These are phyloP conservation scores for Pseudozyma pruni DNA, from an alignment of 1,284 basidiomycete genomes.

Conservation along the genomic window DNA sequence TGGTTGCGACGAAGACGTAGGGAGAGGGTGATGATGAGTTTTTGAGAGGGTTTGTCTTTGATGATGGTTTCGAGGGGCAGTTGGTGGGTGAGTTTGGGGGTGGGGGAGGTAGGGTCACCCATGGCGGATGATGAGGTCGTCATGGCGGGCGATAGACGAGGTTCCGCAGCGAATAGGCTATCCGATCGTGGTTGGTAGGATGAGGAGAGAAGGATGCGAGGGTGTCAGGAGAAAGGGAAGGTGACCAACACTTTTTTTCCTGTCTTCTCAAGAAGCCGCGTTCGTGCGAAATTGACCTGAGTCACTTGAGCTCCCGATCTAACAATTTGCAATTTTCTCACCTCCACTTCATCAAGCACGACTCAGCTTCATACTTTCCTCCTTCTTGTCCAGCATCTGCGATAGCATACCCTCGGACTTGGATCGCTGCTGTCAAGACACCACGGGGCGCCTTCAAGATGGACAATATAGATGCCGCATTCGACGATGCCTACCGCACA, in stretches of 20 bases:
- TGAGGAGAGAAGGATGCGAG: neutral
- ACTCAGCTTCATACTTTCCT: slow-evolving; percentile 17
- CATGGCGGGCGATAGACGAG: slow-evolving; percentile 1
- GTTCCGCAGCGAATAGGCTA: too few relatives aligned
- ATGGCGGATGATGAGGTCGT: neutral
- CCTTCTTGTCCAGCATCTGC: neutral
- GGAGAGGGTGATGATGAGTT: slow-evolving; percentile 49
- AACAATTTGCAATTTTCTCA: neutral
- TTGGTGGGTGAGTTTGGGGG: slow-evolving; percentile 27
- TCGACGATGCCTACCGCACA: slow-evolving; percentile 52
- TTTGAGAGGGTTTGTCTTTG: slow-evolving; percentile 48
- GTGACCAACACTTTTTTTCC: slow-evolving; percentile 14
- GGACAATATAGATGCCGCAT: slow-evolving; percentile 40
- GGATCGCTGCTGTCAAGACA: too few relatives aligned
- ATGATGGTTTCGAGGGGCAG: slow-evolving; percentile 39
- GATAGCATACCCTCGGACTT: neutral
- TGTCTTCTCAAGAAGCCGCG: neutral
- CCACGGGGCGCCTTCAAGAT: slow-evolving; percentile 1
- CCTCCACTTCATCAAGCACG: slow-evolving; percentile 35
- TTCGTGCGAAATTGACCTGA: slow-evolving; percentile 14
- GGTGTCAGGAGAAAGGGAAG: neutral
- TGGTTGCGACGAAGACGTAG: slow-evolving; percentile 51
- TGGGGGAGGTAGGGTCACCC: neutral
- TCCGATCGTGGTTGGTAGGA: neutral
- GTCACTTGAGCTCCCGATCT: too few relatives aligned